These are phyloP conservation scores for Plasmodium coatneyi DNA, from an alignment of 169 alveolate genomes.

Conservation along the genomic window DNA sequence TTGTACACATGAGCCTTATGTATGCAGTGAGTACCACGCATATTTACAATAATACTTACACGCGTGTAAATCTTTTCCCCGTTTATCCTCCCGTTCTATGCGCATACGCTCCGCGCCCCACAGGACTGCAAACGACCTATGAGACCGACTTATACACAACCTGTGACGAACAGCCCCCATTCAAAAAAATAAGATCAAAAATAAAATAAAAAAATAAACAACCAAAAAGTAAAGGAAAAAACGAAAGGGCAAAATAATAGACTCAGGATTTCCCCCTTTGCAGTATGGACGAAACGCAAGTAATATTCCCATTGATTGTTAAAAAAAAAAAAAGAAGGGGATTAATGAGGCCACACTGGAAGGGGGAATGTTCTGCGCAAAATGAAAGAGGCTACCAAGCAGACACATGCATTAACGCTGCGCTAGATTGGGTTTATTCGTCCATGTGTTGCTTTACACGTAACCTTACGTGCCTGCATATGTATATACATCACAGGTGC, in stretches of 20 bases:
- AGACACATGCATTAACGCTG: neutral
- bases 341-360: neutral
- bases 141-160: neutral
- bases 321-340: neutral
- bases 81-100: neutral
- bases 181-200: neutral
- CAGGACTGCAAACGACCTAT: neutral
- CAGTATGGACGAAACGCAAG: slow-evolving; percentile 31
- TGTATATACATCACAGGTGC: neutral
- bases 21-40: neutral
- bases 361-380: neutral
- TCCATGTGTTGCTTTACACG: neutral
- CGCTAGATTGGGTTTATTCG: neutral
- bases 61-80: neutral
- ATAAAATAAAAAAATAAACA: neutral
- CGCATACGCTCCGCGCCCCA: neutral
- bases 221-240: neutral
- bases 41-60: neutral
- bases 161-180: neutral
- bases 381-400: neutral
- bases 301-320: neutral
- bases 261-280: neutral
- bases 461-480: neutral
- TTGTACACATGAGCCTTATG: neutral
- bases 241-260: neutral